Evolutionary conservation across 2,329 filamentous ascomycete genomes (phyloP).

Genomic region (Microdochium nivale): DNA sequence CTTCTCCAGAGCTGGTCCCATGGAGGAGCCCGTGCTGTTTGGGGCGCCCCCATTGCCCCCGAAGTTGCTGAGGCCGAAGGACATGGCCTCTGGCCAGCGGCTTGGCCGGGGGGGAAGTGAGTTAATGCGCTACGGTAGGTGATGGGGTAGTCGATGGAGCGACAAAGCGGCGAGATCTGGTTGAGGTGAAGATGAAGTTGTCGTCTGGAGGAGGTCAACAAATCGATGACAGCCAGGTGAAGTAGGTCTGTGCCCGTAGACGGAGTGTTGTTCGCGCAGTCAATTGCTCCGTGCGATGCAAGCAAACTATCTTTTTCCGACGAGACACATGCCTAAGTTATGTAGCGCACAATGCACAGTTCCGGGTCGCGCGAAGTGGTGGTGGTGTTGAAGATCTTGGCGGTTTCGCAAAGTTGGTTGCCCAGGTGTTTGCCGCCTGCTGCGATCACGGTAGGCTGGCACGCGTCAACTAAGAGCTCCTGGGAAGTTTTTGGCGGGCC

Average conservation of each 20-base stretch:
- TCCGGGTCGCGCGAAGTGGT: not conserved
- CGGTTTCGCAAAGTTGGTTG: not conserved
- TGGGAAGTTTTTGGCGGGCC: not conserved
- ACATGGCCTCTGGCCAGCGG: not conserved
- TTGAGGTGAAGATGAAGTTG: too few species aligned
- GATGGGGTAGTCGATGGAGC: not conserved
- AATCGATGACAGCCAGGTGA: too few species aligned
- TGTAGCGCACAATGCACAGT: not conserved
- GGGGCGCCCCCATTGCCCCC: conserved; percentile 15
- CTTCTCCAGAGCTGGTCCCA: conserved; percentile 63
- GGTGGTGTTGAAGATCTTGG: not conserved
- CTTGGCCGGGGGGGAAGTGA: not conserved
- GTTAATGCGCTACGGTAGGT: not conserved
- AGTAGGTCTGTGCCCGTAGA: too few species aligned
- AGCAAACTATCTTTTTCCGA: too few species aligned
- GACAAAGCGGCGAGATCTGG: too few species aligned
- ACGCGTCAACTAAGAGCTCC: not conserved
- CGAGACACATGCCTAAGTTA: too few species aligned
- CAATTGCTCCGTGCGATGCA: too few species aligned
- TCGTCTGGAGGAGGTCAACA: too few species aligned
- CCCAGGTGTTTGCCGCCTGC: not conserved
- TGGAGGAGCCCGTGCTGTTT: conserved; percentile 16
- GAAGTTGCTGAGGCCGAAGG: conserved; percentile 8
- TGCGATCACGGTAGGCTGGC: not conserved
- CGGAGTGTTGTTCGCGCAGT: too few species aligned